Conservation (phyloP, 2,329 filamentous ascomycete genomes). For the Amylocarpus encephaloides region DNA sequence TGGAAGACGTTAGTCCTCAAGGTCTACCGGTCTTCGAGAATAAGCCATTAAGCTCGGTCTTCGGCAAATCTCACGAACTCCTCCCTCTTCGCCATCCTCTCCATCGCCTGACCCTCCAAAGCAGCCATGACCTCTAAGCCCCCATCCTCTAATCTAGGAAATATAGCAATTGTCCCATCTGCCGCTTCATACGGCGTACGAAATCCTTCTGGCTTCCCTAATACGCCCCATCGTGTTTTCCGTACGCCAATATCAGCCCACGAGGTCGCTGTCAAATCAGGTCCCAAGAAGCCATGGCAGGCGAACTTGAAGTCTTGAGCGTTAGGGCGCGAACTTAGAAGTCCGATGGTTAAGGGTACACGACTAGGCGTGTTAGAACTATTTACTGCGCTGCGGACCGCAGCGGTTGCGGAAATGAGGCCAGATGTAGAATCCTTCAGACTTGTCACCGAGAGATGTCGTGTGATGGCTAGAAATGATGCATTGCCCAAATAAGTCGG, state of each 20-base stretch:
- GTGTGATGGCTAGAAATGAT: conserved; percentile 23
- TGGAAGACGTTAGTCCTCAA: too few species aligned
- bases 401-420: conserved; percentile 23
- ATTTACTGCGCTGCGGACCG: conserved; percentile 32
- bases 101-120: conserved; percentile 14
- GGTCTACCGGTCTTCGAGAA: too few species aligned
- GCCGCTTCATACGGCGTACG: conserved; percentile 12
- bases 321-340: conserved; percentile 34
- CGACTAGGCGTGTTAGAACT: conserved; percentile 36
- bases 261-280: conserved; percentile 11
- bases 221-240: conserved; percentile 9
- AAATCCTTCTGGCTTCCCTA: conserved; percentile 15
- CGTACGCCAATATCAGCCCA: conserved; percentile 14
- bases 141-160: conserved; percentile 13
- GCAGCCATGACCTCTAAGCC: conserved; percentile 15
- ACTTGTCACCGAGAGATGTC: conserved; percentile 6
- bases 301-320: conserved; percentile 29
- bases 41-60: background rate
- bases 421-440: conserved; percentile 37
- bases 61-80: conserved; percentile 12
- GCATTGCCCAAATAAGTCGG: conserved; percentile 42
- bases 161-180: conserved; percentile 12
- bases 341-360: conserved; percentile 32
- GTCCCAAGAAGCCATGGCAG: conserved; percentile 11
- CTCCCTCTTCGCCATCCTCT: conserved; percentile 12